A percentile compares a stretch with the other conserved stretches of the same genome.
These are phyloP conservation scores for Lichtheimia corymbifera DNA, from an alignment of 371 early-diverging fungal species.

Conservation along the genomic window DNA sequence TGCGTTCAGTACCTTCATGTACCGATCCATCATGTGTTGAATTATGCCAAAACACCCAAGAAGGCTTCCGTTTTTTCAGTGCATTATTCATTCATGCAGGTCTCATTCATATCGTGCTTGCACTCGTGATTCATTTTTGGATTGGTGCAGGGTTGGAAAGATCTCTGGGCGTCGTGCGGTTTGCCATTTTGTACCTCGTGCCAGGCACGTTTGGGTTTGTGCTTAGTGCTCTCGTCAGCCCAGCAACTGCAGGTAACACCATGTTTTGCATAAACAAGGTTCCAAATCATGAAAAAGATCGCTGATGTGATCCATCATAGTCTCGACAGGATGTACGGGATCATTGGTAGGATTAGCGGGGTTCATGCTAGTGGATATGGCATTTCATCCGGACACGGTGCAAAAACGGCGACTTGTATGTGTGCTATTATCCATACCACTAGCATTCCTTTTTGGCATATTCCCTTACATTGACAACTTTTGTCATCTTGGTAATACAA, in stretches of 20 bases:
- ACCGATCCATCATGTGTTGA: no score
- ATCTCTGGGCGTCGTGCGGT: conserved; percentile 66
- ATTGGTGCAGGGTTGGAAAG: conserved; percentile 67
- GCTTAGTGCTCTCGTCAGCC: conserved; percentile 65
- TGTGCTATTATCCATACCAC: background rate
- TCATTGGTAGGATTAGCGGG: conserved; percentile 72
- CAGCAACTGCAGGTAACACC: conserved; percentile 29
- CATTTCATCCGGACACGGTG: conserved; percentile 67
- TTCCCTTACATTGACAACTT: conserved; percentile 77
- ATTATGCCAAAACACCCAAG: background rate
- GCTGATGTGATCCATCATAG: conserved; percentile 81
- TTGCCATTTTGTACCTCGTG: conserved; percentile 64
- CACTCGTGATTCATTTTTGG: conserved; percentile 61
- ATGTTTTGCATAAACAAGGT: background rate
- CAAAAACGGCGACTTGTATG: conserved; percentile 4
- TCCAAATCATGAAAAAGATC: conserved; percentile 19
- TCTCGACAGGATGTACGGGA: conserved; percentile 74
- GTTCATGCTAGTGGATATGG: conserved; percentile 64
- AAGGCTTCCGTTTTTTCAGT: conserved; percentile 62
- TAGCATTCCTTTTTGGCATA: conserved; percentile 56
- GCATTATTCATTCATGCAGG: conserved; percentile 82
- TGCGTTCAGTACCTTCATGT: conserved; percentile 41
- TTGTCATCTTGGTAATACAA: conserved; percentile 58
- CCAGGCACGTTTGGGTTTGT: conserved; percentile 74
- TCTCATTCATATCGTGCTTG: conserved; percentile 65